These are phyloP conservation scores for Hippophae tibetana DNA, from an alignment of 306 rosid genomes.

Conservation along the genomic window DNA sequence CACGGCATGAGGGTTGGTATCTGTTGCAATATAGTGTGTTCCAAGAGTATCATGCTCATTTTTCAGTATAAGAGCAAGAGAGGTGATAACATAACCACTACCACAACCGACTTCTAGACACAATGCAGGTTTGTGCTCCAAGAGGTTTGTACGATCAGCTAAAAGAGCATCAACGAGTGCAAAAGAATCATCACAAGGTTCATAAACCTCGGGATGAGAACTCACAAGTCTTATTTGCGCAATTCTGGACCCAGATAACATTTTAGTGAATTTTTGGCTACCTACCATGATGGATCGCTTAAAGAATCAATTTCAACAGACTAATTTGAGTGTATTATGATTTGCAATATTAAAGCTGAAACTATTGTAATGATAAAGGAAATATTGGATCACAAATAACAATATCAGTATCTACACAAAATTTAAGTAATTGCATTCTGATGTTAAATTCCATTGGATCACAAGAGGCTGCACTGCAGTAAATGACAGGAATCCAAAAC, in stretches of 20 bases:
- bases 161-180: conserved; percentile 92
- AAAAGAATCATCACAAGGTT: conserved; percentile 94
- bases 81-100: conserved; percentile 89
- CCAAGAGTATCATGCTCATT: conserved; percentile 31
- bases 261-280: no score
- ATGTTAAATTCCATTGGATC: no score
- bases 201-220: conserved; percentile 85
- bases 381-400: no score
- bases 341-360: no score
- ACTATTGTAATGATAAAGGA: no score
- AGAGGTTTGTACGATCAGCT: conserved; percentile 54
- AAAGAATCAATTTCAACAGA: no score
- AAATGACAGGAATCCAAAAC: no score
- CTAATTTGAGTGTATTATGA: no score
- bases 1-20: conserved; percentile 69
- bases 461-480: no score
- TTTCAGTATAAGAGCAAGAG: conserved; percentile 82
- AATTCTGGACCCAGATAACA: conserved; percentile 13
- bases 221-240: conserved; percentile 85
- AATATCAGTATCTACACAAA: no score
- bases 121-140: conserved; percentile 53
- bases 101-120: conserved; percentile 95
- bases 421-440: no score
- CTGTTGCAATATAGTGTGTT: conserved; percentile 70
- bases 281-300: no score